Evolutionary conservation across 768 basidiomycete genomes (phyloP).

Genomic region (Suillus bovinus): DNA sequence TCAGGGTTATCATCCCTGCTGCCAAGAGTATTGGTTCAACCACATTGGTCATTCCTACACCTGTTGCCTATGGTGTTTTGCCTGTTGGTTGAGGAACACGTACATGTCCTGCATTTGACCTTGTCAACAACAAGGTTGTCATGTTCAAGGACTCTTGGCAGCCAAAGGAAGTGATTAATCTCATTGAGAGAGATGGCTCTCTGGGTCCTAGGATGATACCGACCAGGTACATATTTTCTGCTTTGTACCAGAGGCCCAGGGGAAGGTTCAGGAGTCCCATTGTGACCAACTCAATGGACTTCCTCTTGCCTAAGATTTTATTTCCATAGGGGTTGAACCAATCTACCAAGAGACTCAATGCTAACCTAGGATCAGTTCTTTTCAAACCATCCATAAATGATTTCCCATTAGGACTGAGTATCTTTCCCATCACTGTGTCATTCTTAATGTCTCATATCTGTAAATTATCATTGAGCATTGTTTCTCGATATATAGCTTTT

Average conservation of each 20-base stretch:
- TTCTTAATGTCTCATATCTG: conserved; percentile 22
- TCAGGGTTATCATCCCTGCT: background rate
- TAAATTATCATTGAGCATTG: background rate
- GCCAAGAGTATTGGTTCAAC: background rate
- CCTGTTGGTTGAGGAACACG: background rate
- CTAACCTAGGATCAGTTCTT: conserved; percentile 16
- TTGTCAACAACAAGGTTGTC: background rate
- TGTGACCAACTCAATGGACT: conserved; percentile 15
- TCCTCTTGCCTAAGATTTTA: conserved; percentile 20
- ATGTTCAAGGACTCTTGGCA: conserved; percentile 1
- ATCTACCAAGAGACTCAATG: conserved; percentile 26
- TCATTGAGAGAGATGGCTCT: conserved; percentile 31
- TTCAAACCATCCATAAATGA: conserved; percentile 19
- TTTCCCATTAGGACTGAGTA: conserved; percentile 26
- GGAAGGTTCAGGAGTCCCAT: conserved; percentile 27
- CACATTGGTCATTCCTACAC: background rate
- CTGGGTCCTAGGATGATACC: conserved; percentile 38
- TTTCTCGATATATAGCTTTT: conserved; percentile 22
- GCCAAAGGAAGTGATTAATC: conserved; percentile 34
- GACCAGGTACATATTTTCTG: conserved; percentile 39
- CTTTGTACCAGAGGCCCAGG: conserved; percentile 12
- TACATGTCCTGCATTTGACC: conserved; percentile 1
- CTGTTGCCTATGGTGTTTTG: background rate
- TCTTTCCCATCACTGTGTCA: conserved; percentile 24
- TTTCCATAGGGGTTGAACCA: conserved; percentile 29